These are phyloP conservation scores for Rosellinia necatrix DNA, from an alignment of 2,329 filamentous ascomycete genomes.

Conservation along the genomic window DNA sequence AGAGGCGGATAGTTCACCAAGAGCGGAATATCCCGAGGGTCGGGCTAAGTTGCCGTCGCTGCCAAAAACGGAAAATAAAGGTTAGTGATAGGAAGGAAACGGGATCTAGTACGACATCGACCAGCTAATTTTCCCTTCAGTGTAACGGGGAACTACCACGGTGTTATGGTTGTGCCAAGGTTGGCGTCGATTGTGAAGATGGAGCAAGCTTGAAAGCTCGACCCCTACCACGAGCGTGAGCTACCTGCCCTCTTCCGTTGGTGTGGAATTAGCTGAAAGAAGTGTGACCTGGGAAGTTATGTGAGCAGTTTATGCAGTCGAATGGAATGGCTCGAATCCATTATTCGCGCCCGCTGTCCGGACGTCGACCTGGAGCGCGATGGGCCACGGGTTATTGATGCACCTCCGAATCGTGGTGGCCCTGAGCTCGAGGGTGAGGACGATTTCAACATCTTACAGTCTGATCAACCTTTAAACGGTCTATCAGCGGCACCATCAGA, in stretches of 20 bases:
- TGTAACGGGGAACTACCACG: slow-evolving; percentile 26
- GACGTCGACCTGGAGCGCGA: slow-evolving; percentile 45
- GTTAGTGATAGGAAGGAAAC: slow-evolving; percentile 35
- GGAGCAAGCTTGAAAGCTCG: slow-evolving; percentile 24
- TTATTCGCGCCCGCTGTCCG: slow-evolving; percentile 48
- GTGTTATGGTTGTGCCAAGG: slow-evolving; percentile 20
- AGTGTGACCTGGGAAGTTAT: not conserved
- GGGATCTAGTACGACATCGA: not conserved
- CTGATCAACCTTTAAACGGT: not conserved
- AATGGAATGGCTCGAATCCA: slow-evolving; percentile 52
- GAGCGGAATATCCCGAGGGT: slow-evolving; percentile 15
- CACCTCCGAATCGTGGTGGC: not conserved
- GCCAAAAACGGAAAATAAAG: slow-evolving; percentile 55
- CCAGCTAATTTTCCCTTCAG: not conserved
- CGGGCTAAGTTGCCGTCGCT: slow-evolving; percentile 35
- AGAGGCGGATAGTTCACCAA: slow-evolving; percentile 3
- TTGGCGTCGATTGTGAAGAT: slow-evolving; percentile 23
- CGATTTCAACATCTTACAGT: not conserved
- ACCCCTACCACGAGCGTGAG: slow-evolving; percentile 47
- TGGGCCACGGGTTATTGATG: slow-evolving; percentile 10
- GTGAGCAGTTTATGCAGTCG: slow-evolving; percentile 31
- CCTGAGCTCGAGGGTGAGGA: slow-evolving; percentile 22
- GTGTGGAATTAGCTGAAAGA: not conserved
- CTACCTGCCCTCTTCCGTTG: not conserved
- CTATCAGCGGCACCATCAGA: not conserved